Percentiles rank a stretch among this genome's conserved stretches.
Evolutionary conservation across 192 early-diverging fungal genomes (phyloP).

Genomic region (Linnemannia hyalina): DNA sequence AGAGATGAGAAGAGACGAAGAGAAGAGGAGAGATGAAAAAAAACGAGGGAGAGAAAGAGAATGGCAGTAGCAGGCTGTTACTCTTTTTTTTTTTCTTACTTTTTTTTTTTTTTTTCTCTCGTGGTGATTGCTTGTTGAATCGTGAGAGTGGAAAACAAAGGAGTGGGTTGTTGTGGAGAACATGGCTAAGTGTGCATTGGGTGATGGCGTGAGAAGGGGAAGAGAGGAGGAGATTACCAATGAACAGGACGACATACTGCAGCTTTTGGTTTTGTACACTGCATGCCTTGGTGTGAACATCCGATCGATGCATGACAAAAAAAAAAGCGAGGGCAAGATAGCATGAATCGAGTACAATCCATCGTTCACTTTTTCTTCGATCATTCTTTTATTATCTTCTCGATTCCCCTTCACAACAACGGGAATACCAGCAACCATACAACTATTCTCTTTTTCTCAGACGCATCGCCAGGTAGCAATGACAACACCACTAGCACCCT

Average conservation of each 20-base stretch:
- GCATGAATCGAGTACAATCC: neutral
- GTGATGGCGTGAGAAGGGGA: neutral
- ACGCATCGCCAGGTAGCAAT: conserved; percentile 50
- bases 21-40: neutral
- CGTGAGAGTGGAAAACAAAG: neutral
- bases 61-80: neutral
- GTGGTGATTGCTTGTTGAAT: neutral
- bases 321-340: neutral
- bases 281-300: neutral
- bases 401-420: neutral
- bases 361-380: neutral
- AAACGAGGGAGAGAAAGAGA: neutral
- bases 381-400: neutral
- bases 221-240: neutral
- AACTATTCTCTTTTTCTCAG: neutral
- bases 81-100: neutral
- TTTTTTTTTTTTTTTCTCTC: neutral
- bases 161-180: too few relatives aligned
- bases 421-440: too few relatives aligned
- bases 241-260: neutral
- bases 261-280: neutral
- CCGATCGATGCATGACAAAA: neutral
- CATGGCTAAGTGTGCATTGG: too few relatives aligned
- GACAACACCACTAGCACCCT: conserved; percentile 46
- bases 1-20: too few relatives aligned